Percentiles rank a stretch among this genome's conserved stretches.
These are phyloP conservation scores for Boehmeria nivea DNA, from an alignment of 306 rosid species.

Conservation along the genomic window DNA sequence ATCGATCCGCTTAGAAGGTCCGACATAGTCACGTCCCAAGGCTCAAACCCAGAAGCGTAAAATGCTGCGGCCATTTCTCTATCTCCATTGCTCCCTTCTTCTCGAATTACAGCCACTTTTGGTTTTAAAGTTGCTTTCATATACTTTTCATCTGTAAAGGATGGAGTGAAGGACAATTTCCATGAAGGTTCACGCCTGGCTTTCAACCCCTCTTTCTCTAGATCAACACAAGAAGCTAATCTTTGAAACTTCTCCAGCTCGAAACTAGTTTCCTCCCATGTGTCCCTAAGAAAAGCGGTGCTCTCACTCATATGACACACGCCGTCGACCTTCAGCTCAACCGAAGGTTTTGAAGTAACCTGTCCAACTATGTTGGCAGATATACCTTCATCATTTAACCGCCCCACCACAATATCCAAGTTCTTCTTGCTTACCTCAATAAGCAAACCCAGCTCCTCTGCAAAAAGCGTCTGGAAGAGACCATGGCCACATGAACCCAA, in stretches of 20 bases:
- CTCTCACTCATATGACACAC: conserved; percentile 45
- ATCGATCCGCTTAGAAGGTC: conserved; percentile 66
- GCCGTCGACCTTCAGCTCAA: conserved; percentile 64
- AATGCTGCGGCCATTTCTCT: conserved; percentile 95
- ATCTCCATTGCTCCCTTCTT: conserved; percentile 96
- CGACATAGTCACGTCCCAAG: conserved; percentile 88
- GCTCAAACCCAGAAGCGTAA: conserved; percentile 71
- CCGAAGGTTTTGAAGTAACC: conserved; percentile 43
- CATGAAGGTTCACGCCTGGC: conserved; percentile 64
- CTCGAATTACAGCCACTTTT: conserved; percentile 81
- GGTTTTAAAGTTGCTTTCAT: conserved; percentile 52
- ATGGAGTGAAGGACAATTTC: conserved; percentile 63
- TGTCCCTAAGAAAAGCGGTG: conserved; percentile 59
- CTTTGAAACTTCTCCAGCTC: conserved; percentile 68
- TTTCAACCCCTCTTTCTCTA: conserved; percentile 75
- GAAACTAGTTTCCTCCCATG: conserved; percentile 42
- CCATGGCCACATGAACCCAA: conserved; percentile 50
- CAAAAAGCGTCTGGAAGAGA: conserved; percentile 63
- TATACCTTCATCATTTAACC: conserved; percentile 43
- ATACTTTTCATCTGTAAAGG: conserved; percentile 55
- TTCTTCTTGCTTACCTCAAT: conserved; percentile 69
- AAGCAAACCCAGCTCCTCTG: conserved; percentile 84
- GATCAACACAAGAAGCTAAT: conserved; percentile 70
- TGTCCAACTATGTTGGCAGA: conserved; percentile 54
- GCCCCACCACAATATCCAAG: conserved; percentile 39